phyloP scores from a whole-genome alignment of 1,139 yeast genomes.

The Blastobotrys buckinghamii region DNA sequence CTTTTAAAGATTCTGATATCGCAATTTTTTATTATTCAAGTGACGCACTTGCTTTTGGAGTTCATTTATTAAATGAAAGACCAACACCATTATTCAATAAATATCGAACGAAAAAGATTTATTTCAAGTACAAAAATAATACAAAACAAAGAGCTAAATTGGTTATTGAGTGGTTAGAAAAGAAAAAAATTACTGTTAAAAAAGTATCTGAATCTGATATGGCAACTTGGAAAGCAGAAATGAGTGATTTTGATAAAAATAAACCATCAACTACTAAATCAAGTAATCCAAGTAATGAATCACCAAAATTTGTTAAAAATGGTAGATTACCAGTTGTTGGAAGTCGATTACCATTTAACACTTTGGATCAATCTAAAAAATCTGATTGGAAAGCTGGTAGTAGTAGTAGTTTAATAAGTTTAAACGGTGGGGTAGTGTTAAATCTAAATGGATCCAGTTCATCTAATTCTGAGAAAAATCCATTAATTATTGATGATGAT shows the following conservation, averaged over 20 bases:
- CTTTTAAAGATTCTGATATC: background rate
- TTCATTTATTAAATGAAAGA: background rate
- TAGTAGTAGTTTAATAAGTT: no score
- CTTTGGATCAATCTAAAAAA: background rate
- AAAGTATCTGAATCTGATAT: no score
- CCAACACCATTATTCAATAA: background rate
- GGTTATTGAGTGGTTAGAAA: no score
- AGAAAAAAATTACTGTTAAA: no score
- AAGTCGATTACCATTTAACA: background rate
- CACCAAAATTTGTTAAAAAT: background rate
- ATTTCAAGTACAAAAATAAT: background rate
- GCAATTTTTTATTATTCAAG: background rate
- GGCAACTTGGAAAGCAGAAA: no score
- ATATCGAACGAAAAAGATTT: background rate
- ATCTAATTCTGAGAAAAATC: background rate
- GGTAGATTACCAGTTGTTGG: background rate
- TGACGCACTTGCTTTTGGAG: background rate
- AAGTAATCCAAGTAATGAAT: no score
- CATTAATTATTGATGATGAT: background rate
- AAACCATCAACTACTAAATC: no score
- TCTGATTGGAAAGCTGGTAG: background rate
- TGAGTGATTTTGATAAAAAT: no score
- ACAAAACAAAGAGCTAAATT: no score
- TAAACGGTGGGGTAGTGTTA: no score
- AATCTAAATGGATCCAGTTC: no score